Evolutionary conservation across 768 basidiomycete species (phyloP), one percentile per base, ranked within the genome.

Genomic region (Termitomyces sp.): DNA sequence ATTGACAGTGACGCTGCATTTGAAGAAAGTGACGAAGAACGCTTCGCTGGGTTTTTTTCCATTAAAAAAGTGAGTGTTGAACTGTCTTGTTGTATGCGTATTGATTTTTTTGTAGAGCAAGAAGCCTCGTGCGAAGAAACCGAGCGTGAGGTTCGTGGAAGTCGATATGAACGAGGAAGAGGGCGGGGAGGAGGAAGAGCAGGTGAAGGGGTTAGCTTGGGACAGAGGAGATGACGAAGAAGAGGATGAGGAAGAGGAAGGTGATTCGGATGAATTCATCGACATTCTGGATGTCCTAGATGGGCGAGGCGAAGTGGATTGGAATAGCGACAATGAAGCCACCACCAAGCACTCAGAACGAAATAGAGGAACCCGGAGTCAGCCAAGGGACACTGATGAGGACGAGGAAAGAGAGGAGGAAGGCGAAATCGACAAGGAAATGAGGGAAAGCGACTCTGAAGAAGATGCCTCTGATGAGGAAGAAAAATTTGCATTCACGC

Each of bases 1-100:
- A 83, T 94, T 49, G 90, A 92, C 62, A 89, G 87, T 63, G 94
- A 95, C 67, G 87, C 80, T 63, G 93, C 91, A 1, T 91, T 92
- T 62, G 90, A 92, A 63, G 89, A 91, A 70, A 86, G 83, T 59
- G 92, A 92, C 38, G 87, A 87, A 60, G 92, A 94, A n/a, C 77
- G 80, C 3, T 93, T 87, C 73, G 86, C 85, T 10, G 87, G 85
- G 3, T 88, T 88, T 63, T 83, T 83, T 61, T 74, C 76, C 10
- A 66, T 66, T 3, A 57, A 48, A 34, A 79, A 79, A 69, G 80
- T 83, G 70, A 67, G 76, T 62, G 65, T 56, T 32, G 37, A 12
- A 15, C 36, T 57, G 45, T 55, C 45, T 11, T 52, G 17, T 56
- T 52, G 8, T 31, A 38, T 15, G 29, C 2, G 42, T 29, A 15